Evolutionary conservation across 2,329 filamentous ascomycete species (phyloP).

Genomic region (Fusarium sp.): DNA sequence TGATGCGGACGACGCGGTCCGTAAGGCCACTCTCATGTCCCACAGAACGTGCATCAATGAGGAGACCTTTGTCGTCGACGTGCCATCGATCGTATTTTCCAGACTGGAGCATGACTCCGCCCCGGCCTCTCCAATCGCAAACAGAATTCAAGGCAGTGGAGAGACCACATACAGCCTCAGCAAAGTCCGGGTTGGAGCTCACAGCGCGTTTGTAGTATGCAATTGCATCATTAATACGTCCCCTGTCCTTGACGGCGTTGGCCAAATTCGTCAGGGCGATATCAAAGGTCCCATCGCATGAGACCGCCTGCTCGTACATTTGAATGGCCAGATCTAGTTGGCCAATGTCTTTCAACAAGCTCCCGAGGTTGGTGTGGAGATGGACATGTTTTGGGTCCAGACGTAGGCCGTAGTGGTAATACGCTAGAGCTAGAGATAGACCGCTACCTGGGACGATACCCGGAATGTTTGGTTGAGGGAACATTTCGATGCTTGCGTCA

Average conservation of each 20-base stretch:
- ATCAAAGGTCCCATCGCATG: constrained; percentile 93
- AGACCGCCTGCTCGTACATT: constrained; percentile 96
- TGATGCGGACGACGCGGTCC: constrained; percentile 89
- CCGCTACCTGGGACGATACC: constrained; percentile 89
- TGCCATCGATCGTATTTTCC: constrained; percentile 91
- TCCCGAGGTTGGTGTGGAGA: constrained; percentile 95
- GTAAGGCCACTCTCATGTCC: constrained; percentile 81
- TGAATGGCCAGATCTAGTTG: constrained; percentile 90
- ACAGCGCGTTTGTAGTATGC: constrained; percentile 92
- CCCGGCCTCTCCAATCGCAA: constrained; percentile 91
- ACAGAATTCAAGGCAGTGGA: constrained; percentile 96
- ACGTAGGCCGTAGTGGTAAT: constrained; percentile 93
- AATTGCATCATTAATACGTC: constrained; percentile 91
- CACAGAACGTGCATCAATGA: constrained; percentile 75
- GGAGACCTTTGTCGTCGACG: constrained; percentile 84
- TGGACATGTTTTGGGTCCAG: constrained; percentile 93
- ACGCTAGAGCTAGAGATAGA: constrained; percentile 85
- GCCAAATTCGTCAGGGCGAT: constrained; percentile 96
- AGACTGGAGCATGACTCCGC: constrained; percentile 80
- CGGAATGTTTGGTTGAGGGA: constrained; percentile 65
- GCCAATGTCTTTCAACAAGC: constrained; percentile 94
- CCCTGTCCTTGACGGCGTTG: constrained; percentile 97
- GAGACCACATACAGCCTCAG: constrained; percentile 94
- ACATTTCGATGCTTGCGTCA: constrained; percentile 12
- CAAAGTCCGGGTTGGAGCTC: constrained; percentile 91